Conservation (phyloP, 495 filamentous ascomycete genomes). For the Staphylotrichum tortipilum region DNA sequence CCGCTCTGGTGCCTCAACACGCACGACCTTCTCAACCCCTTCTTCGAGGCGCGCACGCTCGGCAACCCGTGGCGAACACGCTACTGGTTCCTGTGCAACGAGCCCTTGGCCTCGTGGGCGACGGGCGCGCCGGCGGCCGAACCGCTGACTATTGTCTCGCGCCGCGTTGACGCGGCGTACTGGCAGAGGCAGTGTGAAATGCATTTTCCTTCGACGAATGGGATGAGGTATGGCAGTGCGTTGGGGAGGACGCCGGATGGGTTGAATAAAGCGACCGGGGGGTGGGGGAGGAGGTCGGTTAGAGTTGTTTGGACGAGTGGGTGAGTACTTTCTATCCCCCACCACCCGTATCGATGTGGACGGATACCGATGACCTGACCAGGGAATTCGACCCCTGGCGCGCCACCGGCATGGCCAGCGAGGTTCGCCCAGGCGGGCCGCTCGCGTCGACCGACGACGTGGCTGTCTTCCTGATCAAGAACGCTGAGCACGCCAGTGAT, state of each 20-base stretch:
- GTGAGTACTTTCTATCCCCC: constrained; percentile 13
- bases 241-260: constrained; percentile 42
- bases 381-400: constrained; percentile 55
- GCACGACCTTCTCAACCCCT: constrained; percentile 46
- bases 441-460: constrained; percentile 34
- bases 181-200: constrained; percentile 53
- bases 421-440: constrained; percentile 47
- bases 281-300: constrained; percentile 46
- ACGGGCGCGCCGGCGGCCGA: constrained; percentile 42
- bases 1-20: constrained; percentile 51
- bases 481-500: constrained; percentile 47
- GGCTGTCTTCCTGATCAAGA: constrained; percentile 48
- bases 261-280: constrained; percentile 51
- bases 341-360: background rate
- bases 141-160: constrained; percentile 45
- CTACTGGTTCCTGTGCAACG: constrained; percentile 58
- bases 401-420: constrained; percentile 43
- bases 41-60: constrained; percentile 47
- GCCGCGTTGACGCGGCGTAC: constrained; percentile 47
- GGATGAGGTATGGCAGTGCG: constrained; percentile 43
- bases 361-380: background rate
- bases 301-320: constrained; percentile 55
- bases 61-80: constrained; percentile 51
- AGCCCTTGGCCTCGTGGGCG: constrained; percentile 35
- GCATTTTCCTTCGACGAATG: constrained; percentile 47